phyloP scores from a whole-genome alignment of 2,329 filamentous ascomycete species.

The Didymella pomorum region DNA sequence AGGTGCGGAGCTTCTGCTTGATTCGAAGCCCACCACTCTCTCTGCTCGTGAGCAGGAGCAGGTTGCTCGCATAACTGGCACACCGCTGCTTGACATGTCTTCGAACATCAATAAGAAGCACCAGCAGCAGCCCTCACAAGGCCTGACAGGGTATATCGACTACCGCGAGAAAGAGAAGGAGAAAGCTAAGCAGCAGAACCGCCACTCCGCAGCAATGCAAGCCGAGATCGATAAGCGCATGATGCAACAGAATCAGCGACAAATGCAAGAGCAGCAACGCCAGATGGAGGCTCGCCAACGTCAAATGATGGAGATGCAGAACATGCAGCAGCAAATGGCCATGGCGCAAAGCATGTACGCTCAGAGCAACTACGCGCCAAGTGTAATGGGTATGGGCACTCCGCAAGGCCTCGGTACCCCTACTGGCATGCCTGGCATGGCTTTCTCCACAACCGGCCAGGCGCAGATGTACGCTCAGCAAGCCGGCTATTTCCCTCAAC shows the following conservation, averaged over 20 bases:
- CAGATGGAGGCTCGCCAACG: slow-evolving; percentile 36
- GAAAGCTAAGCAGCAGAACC: slow-evolving; percentile 44
- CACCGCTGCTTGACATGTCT: slow-evolving; percentile 75
- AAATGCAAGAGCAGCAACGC: slow-evolving; percentile 42
- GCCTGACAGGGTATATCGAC: slow-evolving; percentile 80
- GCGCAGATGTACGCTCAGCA: slow-evolving; percentile 43
- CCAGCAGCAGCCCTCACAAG: slow-evolving; percentile 56
- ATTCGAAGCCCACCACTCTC: slow-evolving; percentile 67
- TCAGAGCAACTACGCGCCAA: slow-evolving; percentile 36
- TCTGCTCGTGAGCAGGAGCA: slow-evolving; percentile 89
- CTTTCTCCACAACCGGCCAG: slow-evolving; percentile 40
- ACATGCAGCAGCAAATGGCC: slow-evolving; percentile 37
- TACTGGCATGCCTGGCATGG: slow-evolving; percentile 33
- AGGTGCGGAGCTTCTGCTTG: slow-evolving; percentile 62
- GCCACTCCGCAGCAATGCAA: slow-evolving; percentile 45
- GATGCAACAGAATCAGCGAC: slow-evolving; percentile 42
- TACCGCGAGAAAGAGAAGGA: slow-evolving; percentile 77
- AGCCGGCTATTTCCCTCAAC: slow-evolving; percentile 39
- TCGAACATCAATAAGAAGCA: slow-evolving; percentile 54
- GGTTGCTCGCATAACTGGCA: slow-evolving; percentile 81
- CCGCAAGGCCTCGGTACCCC: slow-evolving; percentile 31
- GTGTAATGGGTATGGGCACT: slow-evolving; percentile 31
- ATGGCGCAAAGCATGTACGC: slow-evolving; percentile 35
- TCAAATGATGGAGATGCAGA: slow-evolving; percentile 38
- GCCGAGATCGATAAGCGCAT: slow-evolving; percentile 48